phyloP scores from a whole-genome alignment of 306 rosid genomes.

The Hippophae rhamnoides region DNA sequence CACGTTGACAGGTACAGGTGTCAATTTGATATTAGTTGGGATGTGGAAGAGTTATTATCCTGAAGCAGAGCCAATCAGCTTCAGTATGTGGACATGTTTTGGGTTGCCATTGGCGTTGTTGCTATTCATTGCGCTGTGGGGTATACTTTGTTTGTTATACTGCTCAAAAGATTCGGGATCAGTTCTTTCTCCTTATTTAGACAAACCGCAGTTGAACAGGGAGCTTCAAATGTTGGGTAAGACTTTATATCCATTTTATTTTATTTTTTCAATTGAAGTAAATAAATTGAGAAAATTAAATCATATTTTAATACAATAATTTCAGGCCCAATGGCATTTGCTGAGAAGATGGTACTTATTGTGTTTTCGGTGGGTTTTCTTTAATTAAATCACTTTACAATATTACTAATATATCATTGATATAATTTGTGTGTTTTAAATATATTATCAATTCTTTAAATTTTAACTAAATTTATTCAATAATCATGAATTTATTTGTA shows the following conservation, averaged over 20 bases:
- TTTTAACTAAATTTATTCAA: too few species aligned
- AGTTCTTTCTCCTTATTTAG: constrained; percentile 51
- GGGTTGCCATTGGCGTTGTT: constrained; percentile 60
- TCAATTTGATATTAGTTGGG: constrained; percentile 65
- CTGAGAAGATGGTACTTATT: constrained; percentile 74
- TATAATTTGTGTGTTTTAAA: too few species aligned
- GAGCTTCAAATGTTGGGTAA: constrained; percentile 75
- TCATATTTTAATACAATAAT: not conserved
- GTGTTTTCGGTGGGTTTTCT: constrained; percentile 50
- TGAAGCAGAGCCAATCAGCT: constrained; percentile 50
- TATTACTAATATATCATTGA: too few species aligned
- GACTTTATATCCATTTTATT: not conserved
- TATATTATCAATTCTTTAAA: too few species aligned
- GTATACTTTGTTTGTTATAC: constrained; percentile 47
- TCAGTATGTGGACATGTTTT: constrained; percentile 56
- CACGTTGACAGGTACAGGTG: constrained; percentile 90
- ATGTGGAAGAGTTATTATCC: constrained; percentile 80
- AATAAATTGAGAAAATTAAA: not conserved
- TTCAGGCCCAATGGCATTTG: constrained; percentile 78
- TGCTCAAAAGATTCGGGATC: constrained; percentile 34
- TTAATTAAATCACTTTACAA: too few species aligned
- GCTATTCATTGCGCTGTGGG: constrained; percentile 45
- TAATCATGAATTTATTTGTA: too few species aligned
- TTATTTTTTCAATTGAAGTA: too few species aligned
- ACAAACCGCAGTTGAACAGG: constrained; percentile 50